These are phyloP conservation scores for Rhizophagus clarus DNA, from an alignment of 192 early-diverging fungal species.

Conservation along the genomic window DNA sequence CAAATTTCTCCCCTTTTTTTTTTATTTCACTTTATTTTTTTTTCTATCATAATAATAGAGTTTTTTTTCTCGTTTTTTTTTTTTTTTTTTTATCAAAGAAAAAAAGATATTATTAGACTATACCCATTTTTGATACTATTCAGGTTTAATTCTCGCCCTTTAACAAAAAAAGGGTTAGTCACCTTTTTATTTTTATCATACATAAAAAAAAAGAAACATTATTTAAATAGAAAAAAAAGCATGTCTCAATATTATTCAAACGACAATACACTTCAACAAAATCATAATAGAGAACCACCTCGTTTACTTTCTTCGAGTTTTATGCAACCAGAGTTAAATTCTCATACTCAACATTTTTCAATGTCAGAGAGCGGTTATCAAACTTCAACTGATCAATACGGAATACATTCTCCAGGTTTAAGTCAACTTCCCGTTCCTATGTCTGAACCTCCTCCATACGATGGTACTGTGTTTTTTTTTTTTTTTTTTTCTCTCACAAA, in stretches of 20 bases:
- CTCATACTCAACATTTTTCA: not conserved
- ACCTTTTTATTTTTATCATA: not conserved
- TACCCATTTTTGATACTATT: not conserved
- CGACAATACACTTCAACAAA: not conserved
- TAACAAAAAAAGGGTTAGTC: not conserved
- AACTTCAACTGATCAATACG: not conserved
- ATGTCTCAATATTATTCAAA: not conserved
- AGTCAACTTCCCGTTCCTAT: not conserved
- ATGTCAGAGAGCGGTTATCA: constrained; percentile 9
- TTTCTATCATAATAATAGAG: not conserved
- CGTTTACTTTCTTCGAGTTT: not conserved
- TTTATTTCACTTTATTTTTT: not conserved
- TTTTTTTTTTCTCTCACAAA: not conserved
- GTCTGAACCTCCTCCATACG: constrained; percentile 19
- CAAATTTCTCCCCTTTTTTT: too few relatives aligned
- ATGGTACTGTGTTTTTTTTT: not conserved
- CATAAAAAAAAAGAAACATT: not conserved
- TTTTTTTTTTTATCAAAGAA: not conserved
- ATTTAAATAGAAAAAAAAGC: not conserved
- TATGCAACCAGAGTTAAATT: not conserved
- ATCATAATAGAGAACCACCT: constrained; percentile 2
- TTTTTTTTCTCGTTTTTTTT: not conserved
- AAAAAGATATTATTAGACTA: not conserved
- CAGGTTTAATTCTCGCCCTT: not conserved
- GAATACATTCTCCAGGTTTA: not conserved